A percentile compares a stretch with the other conserved stretches of the same genome.
phyloP scores from a whole-genome alignment of 1,284 basidiomycete species.

The Sphaerobolus stellatus region DNA sequence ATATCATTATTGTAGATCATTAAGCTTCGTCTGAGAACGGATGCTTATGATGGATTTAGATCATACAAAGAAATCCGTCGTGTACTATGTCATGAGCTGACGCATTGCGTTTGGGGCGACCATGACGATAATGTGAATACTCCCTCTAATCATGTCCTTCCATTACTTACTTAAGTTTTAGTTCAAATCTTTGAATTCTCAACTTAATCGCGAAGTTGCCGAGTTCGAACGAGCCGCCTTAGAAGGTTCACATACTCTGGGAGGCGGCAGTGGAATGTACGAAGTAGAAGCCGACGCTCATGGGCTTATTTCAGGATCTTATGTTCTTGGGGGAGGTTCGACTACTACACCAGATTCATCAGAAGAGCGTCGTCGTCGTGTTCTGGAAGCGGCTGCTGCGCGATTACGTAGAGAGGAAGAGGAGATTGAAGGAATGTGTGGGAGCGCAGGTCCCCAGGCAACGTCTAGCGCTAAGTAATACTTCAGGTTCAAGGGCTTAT shows the following conservation, averaged over 20 bases:
- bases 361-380: slow-evolving; percentile 54
- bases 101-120: slow-evolving; percentile 70
- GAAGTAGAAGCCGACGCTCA: slow-evolving; percentile 54
- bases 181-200: slow-evolving; percentile 77
- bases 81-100: slow-evolving; percentile 73
- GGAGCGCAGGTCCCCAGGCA: slow-evolving; percentile 40
- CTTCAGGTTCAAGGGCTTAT: too few relatives aligned
- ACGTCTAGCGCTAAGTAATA: too few relatives aligned
- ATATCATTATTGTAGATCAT: slow-evolving; percentile 41
- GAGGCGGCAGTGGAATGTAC: slow-evolving; percentile 43
- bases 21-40: slow-evolving; percentile 65
- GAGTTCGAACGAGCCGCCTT: slow-evolving; percentile 58
- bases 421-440: slow-evolving; percentile 70
- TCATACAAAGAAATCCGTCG: slow-evolving; percentile 61
- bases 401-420: slow-evolving; percentile 64
- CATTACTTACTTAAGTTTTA: slow-evolving; percentile 21
- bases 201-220: slow-evolving; percentile 68
- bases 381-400: slow-evolving; percentile 58
- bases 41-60: slow-evolving; percentile 69
- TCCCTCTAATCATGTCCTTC: neutral
- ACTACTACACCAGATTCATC: slow-evolving; percentile 37
- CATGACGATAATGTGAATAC: slow-evolving; percentile 69
- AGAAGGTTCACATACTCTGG: slow-evolving; percentile 56
- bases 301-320: slow-evolving; percentile 42
- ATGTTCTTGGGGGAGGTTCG: slow-evolving; percentile 16